Conservation (phyloP, 148 eudicot genomes). For the Rhododendron molle region DNA sequence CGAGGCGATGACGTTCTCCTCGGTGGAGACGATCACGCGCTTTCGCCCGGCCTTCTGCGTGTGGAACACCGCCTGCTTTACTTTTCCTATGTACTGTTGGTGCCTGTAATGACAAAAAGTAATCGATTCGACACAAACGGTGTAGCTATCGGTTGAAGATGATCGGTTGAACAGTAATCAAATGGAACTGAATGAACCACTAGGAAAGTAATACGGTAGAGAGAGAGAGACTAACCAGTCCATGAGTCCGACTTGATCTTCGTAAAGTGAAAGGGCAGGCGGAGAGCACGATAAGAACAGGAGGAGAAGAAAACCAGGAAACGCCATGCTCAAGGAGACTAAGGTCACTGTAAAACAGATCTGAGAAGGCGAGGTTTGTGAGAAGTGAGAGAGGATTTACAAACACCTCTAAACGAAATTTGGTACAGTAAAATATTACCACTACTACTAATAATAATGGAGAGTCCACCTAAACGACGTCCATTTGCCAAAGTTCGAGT, state of each 20-base stretch:
- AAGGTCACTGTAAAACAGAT: constrained; percentile 9
- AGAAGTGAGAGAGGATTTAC: neutral
- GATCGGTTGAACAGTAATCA: constrained; percentile 3
- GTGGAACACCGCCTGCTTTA: constrained; percentile 88
- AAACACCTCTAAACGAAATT: neutral
- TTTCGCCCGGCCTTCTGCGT: constrained; percentile 95
- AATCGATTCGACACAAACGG: neutral
- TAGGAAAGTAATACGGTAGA: neutral
- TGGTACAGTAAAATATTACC: too few species aligned
- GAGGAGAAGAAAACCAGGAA: constrained; percentile 51
- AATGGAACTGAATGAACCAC: neutral
- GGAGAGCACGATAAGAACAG: constrained; percentile 31
- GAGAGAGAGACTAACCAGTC: constrained; percentile 49
- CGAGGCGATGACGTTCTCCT: constrained; percentile 83
- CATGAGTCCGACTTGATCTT: constrained; percentile 90
- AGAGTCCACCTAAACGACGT: too few species aligned
- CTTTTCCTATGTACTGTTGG: constrained; percentile 93
- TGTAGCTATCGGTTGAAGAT: neutral
- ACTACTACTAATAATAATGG: too few species aligned
- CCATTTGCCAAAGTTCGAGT: too few species aligned
- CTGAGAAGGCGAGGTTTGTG: constrained; percentile 4
- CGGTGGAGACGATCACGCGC: constrained; percentile 87
- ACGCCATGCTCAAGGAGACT: constrained; percentile 65
- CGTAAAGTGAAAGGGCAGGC: constrained; percentile 45
- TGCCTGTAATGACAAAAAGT: constrained; percentile 46